Base-by-base conservation (phyloP, 139 green algal genomes). In the Chlamydomonas asymmetrica region DNA sequence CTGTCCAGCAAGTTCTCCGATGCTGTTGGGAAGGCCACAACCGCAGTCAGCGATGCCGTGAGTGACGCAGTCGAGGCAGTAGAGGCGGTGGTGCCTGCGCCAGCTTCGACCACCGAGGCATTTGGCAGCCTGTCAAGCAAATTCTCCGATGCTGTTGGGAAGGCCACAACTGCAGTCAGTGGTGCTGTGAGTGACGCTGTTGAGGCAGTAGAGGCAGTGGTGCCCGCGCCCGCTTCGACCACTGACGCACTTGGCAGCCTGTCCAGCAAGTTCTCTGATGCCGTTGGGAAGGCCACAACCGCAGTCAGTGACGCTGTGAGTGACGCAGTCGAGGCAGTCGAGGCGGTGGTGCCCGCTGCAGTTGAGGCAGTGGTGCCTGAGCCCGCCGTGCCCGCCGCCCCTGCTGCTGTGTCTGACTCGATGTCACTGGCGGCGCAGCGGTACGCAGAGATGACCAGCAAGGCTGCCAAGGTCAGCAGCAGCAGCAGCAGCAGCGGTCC, bases 401-500 rank as follows among this genome's bases (percentile, higher is more conserved):
- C 45, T 25, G 45, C 45, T 52, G 45, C 45, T 52, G 45, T 52
- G 45, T 52, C 18, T 13, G 45, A 52, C 45, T 25, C 45, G 13
- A 16, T 52, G 45, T 13, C 45, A 16, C 45, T 69, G n/a, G 71
- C 71, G 20, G 71, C 71, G 31, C 59, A 69, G 34, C 71, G 71
- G 3, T 77, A 77, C 23, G 59, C 60, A 38, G 71, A 77, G 43
- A 77, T 77, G 71, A 77, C 71, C 0, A 52, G 59, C 71, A 49
- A 63, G 32, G 59, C 71, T 0, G 54, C 59, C 23, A 77, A 77
- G 71, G 60, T 39, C 13, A 13, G 20, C 70, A 13, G 29, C 40
- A 3, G 41, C 23, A 8, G 56, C 69, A 18, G 56, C 29, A 56
- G 56, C 48, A 29, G 68, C 29, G 31, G 50, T 52, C 35, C 23